Evolutionary conservation across 345 rosid species (phyloP).

Genomic region (Acer negundo): DNA sequence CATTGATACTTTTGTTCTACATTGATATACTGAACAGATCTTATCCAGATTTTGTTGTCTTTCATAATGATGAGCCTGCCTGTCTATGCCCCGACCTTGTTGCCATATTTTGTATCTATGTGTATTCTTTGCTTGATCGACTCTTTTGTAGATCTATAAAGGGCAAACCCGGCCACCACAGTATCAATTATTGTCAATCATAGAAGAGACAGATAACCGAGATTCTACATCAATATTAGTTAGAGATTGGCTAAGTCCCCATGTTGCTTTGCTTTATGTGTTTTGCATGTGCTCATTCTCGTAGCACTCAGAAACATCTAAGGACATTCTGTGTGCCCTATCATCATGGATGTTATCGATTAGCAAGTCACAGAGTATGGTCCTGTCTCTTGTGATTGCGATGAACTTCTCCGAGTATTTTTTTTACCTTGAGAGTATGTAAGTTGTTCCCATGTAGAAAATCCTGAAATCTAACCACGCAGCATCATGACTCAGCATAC

Average conservation of each 20-base stretch:
- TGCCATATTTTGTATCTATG: background rate
- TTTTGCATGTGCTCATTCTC: background rate
- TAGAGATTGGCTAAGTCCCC: background rate
- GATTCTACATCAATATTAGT: background rate
- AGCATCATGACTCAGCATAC: background rate
- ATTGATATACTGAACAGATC: background rate
- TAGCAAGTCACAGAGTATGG: background rate
- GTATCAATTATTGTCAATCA: too few species aligned
- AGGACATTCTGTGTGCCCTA: background rate
- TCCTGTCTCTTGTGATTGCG: background rate
- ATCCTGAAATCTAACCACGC: background rate
- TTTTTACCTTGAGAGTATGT: background rate
- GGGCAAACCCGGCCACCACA: background rate
- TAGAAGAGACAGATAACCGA: background rate
- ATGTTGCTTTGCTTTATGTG: background rate
- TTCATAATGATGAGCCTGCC: background rate
- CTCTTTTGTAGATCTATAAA: background rate
- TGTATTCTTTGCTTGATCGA: background rate
- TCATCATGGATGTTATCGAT: background rate
- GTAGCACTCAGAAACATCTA: background rate
- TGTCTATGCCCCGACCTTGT: background rate
- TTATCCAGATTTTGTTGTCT: slow-evolving; percentile 8
- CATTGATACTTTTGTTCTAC: slow-evolving; percentile 7
- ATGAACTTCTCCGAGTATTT: background rate
- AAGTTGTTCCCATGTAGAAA: background rate